Evolutionary conservation across 148 eudicot genomes (phyloP).

Genomic region (Vaccinium corymbosum): DNA sequence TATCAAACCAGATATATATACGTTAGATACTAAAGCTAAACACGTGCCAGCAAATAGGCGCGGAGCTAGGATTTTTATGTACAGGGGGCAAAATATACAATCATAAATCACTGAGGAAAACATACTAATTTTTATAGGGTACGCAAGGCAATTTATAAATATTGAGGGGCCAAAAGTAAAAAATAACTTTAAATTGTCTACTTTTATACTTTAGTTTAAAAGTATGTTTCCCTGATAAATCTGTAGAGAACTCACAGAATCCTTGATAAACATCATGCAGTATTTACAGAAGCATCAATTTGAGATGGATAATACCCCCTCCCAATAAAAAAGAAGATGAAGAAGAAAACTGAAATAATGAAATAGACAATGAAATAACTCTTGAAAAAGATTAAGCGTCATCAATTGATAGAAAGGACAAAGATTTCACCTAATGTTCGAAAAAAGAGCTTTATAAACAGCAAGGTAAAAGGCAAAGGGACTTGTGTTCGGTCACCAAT

Average conservation of each 20-base stretch:
- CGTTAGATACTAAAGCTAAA: neutral
- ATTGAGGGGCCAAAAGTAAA: neutral
- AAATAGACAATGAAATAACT: neutral
- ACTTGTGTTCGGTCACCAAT: neutral
- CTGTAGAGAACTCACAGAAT: neutral
- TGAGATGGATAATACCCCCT: neutral
- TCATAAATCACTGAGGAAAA: neutral
- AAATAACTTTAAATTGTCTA: neutral
- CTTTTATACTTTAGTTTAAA: too few relatives aligned
- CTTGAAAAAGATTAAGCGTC: neutral
- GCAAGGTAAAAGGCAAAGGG: neutral
- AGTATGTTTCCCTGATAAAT: neutral
- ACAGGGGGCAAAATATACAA: neutral
- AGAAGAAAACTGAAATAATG: neutral
- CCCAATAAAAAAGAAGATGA: too few relatives aligned
- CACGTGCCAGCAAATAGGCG: neutral
- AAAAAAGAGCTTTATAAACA: neutral
- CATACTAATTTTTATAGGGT: neutral
- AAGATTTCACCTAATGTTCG: neutral
- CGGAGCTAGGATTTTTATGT: neutral
- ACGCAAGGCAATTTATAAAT: neutral
- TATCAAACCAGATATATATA: neutral
- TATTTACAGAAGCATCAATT: neutral
- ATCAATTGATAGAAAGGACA: neutral
- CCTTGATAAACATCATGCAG: neutral